These are phyloP conservation scores for Candida wancherniae DNA, from an alignment of 805 yeast genomes.

Conservation along the genomic window DNA sequence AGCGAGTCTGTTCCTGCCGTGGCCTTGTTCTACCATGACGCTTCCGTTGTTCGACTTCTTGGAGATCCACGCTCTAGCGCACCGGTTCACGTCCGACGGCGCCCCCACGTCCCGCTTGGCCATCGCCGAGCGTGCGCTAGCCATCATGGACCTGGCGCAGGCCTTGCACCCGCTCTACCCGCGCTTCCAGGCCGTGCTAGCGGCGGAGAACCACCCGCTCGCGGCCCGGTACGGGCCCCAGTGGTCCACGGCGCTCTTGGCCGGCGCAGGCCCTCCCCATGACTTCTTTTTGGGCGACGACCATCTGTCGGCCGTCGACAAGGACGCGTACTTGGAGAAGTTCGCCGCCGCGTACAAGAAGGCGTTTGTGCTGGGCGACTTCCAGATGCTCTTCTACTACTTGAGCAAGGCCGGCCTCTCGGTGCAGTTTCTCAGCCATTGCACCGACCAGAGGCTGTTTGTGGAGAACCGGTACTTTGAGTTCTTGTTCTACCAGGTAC, in stretches of 20 bases:
- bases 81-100: constrained; percentile 4
- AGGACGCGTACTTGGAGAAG: constrained; percentile 5
- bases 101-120: constrained; percentile 1
- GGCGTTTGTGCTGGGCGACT: constrained; percentile 18
- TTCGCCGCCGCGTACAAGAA: constrained; percentile 7
- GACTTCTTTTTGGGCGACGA: constrained; percentile 7
- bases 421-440: constrained; percentile 23
- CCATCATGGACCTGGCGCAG: constrained; percentile 22
- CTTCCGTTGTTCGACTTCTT: constrained; percentile 6
- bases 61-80: constrained; percentile 11
- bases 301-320: constrained; percentile 7
- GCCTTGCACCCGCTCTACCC: constrained; percentile 18
- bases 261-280: constrained; percentile 1
- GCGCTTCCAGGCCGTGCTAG: constrained; percentile 1
- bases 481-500: constrained; percentile 24
- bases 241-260: constrained; percentile 9
- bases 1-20: not conserved
- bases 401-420: constrained; percentile 15
- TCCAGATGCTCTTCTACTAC: constrained; percentile 16
- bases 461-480: constrained; percentile 25
- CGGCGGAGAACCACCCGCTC: not conserved
- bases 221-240: constrained; percentile 4
- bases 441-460: constrained; percentile 18
- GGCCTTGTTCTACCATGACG: not conserved
- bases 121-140: constrained; percentile 11